These are phyloP conservation scores for Yamadazyma jaroonii DNA, from an alignment of 1,139 yeast genomes.

Conservation along the genomic window DNA sequence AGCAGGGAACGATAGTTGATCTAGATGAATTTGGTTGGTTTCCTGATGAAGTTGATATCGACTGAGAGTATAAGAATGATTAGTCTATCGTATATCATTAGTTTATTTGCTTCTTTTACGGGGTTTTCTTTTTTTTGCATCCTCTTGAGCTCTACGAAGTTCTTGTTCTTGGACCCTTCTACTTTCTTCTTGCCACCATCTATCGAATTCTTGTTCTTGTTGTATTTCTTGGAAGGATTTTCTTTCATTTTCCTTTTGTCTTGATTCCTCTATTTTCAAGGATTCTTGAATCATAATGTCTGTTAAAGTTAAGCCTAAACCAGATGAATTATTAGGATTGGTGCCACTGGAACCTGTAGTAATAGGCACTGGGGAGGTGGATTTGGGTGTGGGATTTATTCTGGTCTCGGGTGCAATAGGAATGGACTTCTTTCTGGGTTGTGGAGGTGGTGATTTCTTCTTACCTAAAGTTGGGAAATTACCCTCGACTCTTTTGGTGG, in stretches of 20 bases:
- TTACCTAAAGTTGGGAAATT: constrained; percentile 3
- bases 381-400: background rate
- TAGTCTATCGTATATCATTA: background rate
- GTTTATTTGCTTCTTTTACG: background rate
- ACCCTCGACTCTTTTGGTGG: background rate
- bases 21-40: constrained; percentile 64
- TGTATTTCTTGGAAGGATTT: constrained; percentile 65
- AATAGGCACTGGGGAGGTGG: background rate
- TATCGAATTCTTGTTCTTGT: constrained; percentile 75
- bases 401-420: background rate
- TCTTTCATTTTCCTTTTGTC: constrained; percentile 25
- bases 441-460: constrained; percentile 2
- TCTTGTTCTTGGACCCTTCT: constrained; percentile 50
- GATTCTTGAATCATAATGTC: constrained; percentile 48
- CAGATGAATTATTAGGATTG: background rate
- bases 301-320: constrained; percentile 21
- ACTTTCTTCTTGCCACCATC: constrained; percentile 81
- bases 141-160: constrained; percentile 21
- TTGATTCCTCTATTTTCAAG: constrained; percentile 35
- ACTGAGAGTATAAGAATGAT: background rate
- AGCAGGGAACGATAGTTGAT: constrained; percentile 36
- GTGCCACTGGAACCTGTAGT: background rate
- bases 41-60: constrained; percentile 47
- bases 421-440: background rate
- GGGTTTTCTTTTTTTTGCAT: constrained; percentile 6